A percentile compares a stretch with the other conserved stretches of the same genome.
phyloP scores from a whole-genome alignment of 139 green algal genomes.

The Tetraselmis striata region DNA sequence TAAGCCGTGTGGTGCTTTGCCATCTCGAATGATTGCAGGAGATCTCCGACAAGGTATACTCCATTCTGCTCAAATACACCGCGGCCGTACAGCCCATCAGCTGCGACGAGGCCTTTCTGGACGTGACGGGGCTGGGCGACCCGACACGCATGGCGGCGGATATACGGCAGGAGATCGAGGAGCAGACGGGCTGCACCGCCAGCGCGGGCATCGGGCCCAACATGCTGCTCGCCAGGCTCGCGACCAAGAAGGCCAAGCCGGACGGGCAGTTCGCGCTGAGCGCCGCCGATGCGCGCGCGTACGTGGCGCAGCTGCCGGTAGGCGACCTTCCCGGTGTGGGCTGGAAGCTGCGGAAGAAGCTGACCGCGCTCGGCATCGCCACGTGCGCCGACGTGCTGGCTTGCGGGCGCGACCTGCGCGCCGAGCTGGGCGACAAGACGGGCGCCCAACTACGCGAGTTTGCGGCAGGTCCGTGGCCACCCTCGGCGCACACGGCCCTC shows the following conservation, averaged over 20 bases:
- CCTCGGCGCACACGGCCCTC: too few relatives aligned
- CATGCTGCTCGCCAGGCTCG: slow-evolving; percentile 72
- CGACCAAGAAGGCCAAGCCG: slow-evolving; percentile 77
- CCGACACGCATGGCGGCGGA: slow-evolving; percentile 33
- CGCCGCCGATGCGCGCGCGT: slow-evolving; percentile 21
- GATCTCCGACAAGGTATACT: slow-evolving; percentile 80
- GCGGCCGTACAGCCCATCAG: slow-evolving; percentile 75
- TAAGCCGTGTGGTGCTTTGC: too few relatives aligned
- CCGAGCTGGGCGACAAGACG: slow-evolving; percentile 66
- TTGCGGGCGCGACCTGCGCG: slow-evolving; percentile 28
- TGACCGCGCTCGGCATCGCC: slow-evolving; percentile 51
- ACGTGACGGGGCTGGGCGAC: slow-evolving; percentile 77
- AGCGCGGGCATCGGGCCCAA: slow-evolving; percentile 66
- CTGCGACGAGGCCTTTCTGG: slow-evolving; percentile 92
- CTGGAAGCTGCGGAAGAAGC: slow-evolving; percentile 45
- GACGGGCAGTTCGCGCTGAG: slow-evolving; percentile 58
- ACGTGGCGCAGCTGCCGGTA: slow-evolving; percentile 50
- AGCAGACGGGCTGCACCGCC: slow-evolving; percentile 52
- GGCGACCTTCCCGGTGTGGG: slow-evolving; percentile 83
- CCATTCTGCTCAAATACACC: slow-evolving; percentile 63
- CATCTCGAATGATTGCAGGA: too few relatives aligned
- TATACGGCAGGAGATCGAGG: slow-evolving; percentile 50
- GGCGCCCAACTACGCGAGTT: slow-evolving; percentile 54
- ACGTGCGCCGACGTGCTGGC: slow-evolving; percentile 41
- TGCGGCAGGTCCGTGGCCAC: slow-evolving; percentile 16